Percentiles rank a stretch among this genome's conserved stretches.
These are phyloP conservation scores for Dittrichia graveolens DNA, from an alignment of 129 eudicot species.

Conservation along the genomic window DNA sequence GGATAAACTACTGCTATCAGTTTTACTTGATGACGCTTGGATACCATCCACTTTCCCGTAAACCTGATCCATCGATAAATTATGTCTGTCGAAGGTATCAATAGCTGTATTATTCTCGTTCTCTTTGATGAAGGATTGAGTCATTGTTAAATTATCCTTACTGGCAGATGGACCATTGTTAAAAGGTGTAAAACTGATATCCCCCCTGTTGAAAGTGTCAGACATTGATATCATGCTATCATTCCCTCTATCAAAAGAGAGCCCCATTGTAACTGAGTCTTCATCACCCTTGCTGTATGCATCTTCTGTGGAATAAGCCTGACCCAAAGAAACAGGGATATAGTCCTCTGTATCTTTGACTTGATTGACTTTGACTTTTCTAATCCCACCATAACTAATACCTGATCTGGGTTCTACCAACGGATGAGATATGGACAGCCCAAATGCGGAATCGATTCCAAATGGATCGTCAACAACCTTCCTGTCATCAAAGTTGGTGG, in stretches of 20 bases:
- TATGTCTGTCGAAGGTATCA: constrained; percentile 39
- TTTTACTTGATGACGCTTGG: constrained; percentile 31
- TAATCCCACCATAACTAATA: constrained; percentile 52
- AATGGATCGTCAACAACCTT: constrained; percentile 42
- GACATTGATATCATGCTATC: constrained; percentile 33
- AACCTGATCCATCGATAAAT: constrained; percentile 39
- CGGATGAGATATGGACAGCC: constrained; percentile 47
- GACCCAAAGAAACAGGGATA: constrained; percentile 37
- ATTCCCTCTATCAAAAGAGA: constrained; percentile 39
- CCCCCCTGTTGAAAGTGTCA: constrained; percentile 38
- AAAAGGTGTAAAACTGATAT: constrained; percentile 38
- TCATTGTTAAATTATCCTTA: constrained; percentile 37
- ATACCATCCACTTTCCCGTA: constrained; percentile 40
- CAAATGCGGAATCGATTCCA: constrained; percentile 43
- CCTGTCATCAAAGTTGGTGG: constrained; percentile 39
- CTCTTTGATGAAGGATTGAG: constrained; percentile 42
- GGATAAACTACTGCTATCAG: constrained; percentile 37
- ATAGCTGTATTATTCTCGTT: constrained; percentile 33
- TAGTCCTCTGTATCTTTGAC: constrained; percentile 52
- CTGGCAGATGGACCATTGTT: constrained; percentile 40
- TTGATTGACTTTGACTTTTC: constrained; percentile 57
- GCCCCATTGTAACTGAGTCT: constrained; percentile 39
- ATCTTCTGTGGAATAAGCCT: constrained; percentile 33
- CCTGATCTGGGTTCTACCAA: constrained; percentile 42
- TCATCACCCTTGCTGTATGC: constrained; percentile 40